phyloP scores from a whole-genome alignment of 257 asterid genomes.

The Solanum microdontum region DNA sequence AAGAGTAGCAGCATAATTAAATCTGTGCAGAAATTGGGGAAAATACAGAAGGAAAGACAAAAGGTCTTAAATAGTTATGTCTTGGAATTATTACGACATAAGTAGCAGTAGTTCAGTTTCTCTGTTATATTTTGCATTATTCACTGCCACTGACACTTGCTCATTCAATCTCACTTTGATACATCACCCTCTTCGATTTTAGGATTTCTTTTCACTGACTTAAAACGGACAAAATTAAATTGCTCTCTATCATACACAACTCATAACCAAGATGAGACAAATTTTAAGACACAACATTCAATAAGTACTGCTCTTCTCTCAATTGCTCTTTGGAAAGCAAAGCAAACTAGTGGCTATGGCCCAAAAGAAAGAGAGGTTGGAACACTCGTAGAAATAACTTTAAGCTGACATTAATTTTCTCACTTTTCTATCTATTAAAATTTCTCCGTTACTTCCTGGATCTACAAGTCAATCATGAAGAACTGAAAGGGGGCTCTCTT shows the following conservation, averaged over 20 bases:
- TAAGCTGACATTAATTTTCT: neutral
- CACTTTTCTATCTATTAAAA: neutral
- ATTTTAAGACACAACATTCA: neutral
- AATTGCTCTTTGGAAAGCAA: neutral
- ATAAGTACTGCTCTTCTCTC: neutral
- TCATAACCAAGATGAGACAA: constrained; percentile 9
- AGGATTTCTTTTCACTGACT: constrained; percentile 1
- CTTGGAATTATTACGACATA: constrained; percentile 7
- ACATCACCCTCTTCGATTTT: constrained; percentile 6
- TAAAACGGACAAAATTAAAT: neutral
- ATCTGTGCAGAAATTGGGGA: neutral
- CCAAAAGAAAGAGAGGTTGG: neutral
- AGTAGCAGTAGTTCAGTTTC: constrained; percentile 7
- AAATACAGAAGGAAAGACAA: constrained; percentile 4
- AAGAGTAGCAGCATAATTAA: neutral
- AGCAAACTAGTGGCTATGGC: neutral
- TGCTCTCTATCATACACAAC: neutral
- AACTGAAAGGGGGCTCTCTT: neutral
- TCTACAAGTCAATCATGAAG: neutral
- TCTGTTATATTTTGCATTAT: constrained; percentile 27
- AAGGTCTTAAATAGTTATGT: neutral
- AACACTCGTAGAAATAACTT: neutral
- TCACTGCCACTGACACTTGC: neutral
- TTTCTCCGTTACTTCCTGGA: neutral
- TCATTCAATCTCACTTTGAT: neutral